phyloP scores from a whole-genome alignment of 129 eudicot species.

The Glebionis coronaria region DNA sequence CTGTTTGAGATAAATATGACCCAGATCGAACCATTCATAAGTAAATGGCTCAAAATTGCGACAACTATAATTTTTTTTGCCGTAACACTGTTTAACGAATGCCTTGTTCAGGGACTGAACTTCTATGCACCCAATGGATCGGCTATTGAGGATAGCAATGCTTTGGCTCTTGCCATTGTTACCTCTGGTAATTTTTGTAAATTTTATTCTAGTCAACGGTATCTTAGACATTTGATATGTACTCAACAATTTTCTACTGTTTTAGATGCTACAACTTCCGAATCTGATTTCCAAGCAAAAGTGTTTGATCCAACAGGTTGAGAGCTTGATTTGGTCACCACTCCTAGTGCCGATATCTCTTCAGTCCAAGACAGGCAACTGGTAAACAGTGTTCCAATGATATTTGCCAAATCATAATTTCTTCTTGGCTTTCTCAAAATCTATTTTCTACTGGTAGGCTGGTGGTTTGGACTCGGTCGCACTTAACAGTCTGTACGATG shows the following conservation, averaged over 20 bases:
- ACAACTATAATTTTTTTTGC: too few relatives aligned
- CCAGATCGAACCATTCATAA: too few relatives aligned
- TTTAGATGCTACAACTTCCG: constrained; percentile 48
- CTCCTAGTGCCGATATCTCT: constrained; percentile 86
- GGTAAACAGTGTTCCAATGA: constrained; percentile 42
- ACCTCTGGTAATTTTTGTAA: constrained; percentile 54
- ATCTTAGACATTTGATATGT: not conserved
- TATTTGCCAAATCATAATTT: not conserved
- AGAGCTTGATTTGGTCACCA: constrained; percentile 89
- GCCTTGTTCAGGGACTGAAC: too few relatives aligned
- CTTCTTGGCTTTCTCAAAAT: not conserved
- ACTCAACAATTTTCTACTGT: not conserved
- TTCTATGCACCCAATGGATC: too few relatives aligned
- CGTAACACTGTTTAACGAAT: too few relatives aligned
- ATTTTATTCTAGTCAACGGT: not conserved
- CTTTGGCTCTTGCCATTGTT: constrained; percentile 89
- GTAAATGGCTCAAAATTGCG: too few relatives aligned
- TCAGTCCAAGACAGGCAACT: too few relatives aligned
- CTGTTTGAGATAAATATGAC: too few relatives aligned
- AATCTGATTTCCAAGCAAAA: constrained; percentile 43
- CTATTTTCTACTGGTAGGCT: constrained; percentile 60
- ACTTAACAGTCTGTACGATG: constrained; percentile 82
- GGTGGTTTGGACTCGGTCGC: constrained; percentile 95
- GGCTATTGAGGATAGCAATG: too few relatives aligned
- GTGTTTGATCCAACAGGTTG: constrained; percentile 86